These are phyloP conservation scores for Globisporangium polare DNA, from an alignment of 352 stramenopile genomes.

Conservation along the genomic window DNA sequence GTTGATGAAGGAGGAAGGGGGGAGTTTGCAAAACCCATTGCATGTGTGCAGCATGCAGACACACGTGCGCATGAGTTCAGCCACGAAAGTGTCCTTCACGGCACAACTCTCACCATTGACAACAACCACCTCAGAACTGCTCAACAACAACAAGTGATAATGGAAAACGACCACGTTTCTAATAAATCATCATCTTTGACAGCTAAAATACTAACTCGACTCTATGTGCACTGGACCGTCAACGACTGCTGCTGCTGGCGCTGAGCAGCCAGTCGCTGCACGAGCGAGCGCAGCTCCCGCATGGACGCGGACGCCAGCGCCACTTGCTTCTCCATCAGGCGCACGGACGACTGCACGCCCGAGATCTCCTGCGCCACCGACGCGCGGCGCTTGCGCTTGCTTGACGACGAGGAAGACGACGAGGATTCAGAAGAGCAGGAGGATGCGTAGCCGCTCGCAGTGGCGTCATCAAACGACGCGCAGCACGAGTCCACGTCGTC, in stretches of 20 bases:
- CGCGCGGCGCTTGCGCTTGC: not conserved
- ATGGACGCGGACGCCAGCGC: slow-evolving; percentile 37
- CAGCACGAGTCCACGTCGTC: too few species aligned
- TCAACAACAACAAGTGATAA: too few species aligned
- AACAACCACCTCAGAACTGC: too few species aligned
- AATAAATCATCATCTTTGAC: not conserved
- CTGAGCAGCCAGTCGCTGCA: slow-evolving; percentile 32
- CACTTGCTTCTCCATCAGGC: slow-evolving; percentile 31
- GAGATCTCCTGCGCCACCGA: slow-evolving; percentile 22
- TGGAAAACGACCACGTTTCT: too few species aligned
- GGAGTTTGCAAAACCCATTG: too few species aligned
- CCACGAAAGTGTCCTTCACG: too few species aligned
- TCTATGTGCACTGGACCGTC: not conserved
- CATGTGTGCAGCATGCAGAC: too few species aligned
- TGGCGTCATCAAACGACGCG: not conserved
- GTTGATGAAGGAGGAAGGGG: too few species aligned
- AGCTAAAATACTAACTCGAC: not conserved
- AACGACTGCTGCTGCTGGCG: slow-evolving; percentile 21
- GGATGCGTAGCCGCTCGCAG: not conserved
- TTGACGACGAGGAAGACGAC: too few species aligned
- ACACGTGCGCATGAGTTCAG: too few species aligned
- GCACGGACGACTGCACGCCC: slow-evolving; percentile 27
- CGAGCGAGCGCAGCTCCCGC: slow-evolving; percentile 38
- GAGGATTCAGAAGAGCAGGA: not conserved
- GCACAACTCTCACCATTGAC: too few species aligned